These are phyloP conservation scores for Podospora anserina DNA, from an alignment of 495 filamentous ascomycete species.

Conservation along the genomic window DNA sequence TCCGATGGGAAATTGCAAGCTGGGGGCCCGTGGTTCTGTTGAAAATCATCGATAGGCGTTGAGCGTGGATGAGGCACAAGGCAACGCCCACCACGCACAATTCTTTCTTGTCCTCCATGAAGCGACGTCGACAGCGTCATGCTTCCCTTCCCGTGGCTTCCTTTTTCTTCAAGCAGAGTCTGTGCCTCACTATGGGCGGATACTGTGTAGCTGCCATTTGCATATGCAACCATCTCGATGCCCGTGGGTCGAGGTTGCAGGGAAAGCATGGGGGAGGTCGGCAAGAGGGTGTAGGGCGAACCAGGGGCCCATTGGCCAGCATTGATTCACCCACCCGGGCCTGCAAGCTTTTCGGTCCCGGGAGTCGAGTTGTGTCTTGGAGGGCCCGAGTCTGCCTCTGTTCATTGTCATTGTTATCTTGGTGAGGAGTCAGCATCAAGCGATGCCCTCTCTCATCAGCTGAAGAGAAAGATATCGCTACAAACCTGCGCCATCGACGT, in stretches of 20 bases:
- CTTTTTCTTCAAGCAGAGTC: conserved; percentile 14
- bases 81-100: neutral
- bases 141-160: neutral
- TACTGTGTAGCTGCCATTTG: conserved; percentile 17
- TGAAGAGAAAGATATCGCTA: neutral
- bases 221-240: conserved; percentile 28
- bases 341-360: conserved; percentile 9
- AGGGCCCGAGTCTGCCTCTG: neutral
- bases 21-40: neutral
- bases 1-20: conserved; percentile 13
- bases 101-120: neutral
- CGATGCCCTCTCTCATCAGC: conserved; percentile 1
- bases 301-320: conserved; percentile 25
- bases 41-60: neutral
- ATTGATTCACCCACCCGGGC: conserved; percentile 9
- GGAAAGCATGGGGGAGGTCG: conserved; percentile 12
- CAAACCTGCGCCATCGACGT: neutral
- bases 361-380: neutral
- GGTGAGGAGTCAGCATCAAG: neutral
- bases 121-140: conserved; percentile 2
- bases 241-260: conserved; percentile 22
- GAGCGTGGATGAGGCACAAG: neutral
- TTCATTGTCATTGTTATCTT: neutral
- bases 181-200: conserved; percentile 21
- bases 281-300: conserved; percentile 26